Evolutionary conservation across 805 yeast genomes (phyloP).

Genomic region (Saturnispora sekii): DNA sequence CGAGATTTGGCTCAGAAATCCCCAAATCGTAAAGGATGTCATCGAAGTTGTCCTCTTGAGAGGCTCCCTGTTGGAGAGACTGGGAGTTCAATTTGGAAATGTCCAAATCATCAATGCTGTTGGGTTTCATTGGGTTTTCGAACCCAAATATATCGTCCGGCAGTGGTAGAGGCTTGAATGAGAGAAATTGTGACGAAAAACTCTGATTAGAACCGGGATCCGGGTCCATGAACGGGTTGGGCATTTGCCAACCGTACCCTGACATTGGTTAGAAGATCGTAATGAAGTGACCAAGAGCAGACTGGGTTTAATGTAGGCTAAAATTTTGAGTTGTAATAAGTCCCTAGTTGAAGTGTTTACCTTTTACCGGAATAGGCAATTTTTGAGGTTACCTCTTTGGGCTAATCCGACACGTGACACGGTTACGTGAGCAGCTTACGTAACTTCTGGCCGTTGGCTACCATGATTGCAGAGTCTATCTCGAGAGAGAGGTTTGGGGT

Average conservation of each 20-base stretch:
- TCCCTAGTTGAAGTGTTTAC: neutral
- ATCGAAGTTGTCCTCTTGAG: slow-evolving; percentile 20
- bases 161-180: slow-evolving; percentile 32
- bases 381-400: slow-evolving; percentile 8
- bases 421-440: slow-evolving; percentile 6
- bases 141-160: slow-evolving; percentile 47
- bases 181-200: slow-evolving; percentile 7
- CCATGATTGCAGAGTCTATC: neutral
- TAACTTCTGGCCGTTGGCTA: slow-evolving; percentile 8
- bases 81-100: slow-evolving; percentile 1
- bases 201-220: slow-evolving; percentile 5
- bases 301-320: no score
- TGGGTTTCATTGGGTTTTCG: slow-evolving; percentile 16
- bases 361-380: slow-evolving; percentile 1
- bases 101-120: neutral
- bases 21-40: slow-evolving; percentile 24
- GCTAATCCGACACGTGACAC: slow-evolving; percentile 5
- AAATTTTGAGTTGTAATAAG: no score
- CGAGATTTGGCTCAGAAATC: slow-evolving; percentile 27
- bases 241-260: slow-evolving; percentile 5
- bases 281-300: no score
- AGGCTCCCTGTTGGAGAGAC: no score
- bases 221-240: slow-evolving; percentile 8
- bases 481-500: neutral
- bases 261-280: neutral